Conservation (phyloP, 129 eudicot genomes). For the Sambucus nigra region DNA sequence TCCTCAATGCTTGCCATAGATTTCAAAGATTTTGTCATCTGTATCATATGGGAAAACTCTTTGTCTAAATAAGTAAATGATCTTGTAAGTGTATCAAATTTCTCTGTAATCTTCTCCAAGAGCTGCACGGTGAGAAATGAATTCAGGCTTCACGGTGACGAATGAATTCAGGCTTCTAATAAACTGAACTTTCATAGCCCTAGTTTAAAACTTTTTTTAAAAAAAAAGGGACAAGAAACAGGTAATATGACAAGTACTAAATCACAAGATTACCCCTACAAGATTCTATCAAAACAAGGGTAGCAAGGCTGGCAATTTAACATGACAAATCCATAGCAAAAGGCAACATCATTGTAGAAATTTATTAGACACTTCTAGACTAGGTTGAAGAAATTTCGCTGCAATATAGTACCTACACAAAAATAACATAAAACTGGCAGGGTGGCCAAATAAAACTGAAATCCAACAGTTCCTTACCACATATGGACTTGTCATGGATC, state of each 20-base stretch:
- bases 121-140: constrained; percentile 49
- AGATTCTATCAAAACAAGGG: background rate
- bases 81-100: constrained; percentile 57
- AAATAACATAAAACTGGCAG: too few species aligned
- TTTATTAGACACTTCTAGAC: too few species aligned
- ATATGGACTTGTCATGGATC: too few species aligned
- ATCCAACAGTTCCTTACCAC: too few species aligned
- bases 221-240: background rate
- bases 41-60: constrained; percentile 66
- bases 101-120: constrained; percentile 71
- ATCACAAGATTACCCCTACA: background rate
- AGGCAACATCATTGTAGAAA: background rate
- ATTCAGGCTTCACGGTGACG: too few species aligned
- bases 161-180: too few species aligned
- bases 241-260: background rate
- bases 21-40: constrained; percentile 58
- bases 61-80: constrained; percentile 70
- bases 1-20: constrained; percentile 56
- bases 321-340: background rate
- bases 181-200: background rate
- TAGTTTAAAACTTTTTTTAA: background rate
- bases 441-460: too few species aligned
- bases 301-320: constrained; percentile 3
- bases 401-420: background rate
- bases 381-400: background rate